A percentile compares a stretch with the other conserved stretches of the same genome.
Conservation (phyloP, 495 filamentous ascomycete genomes). For the Aspergillus nanangensis region DNA sequence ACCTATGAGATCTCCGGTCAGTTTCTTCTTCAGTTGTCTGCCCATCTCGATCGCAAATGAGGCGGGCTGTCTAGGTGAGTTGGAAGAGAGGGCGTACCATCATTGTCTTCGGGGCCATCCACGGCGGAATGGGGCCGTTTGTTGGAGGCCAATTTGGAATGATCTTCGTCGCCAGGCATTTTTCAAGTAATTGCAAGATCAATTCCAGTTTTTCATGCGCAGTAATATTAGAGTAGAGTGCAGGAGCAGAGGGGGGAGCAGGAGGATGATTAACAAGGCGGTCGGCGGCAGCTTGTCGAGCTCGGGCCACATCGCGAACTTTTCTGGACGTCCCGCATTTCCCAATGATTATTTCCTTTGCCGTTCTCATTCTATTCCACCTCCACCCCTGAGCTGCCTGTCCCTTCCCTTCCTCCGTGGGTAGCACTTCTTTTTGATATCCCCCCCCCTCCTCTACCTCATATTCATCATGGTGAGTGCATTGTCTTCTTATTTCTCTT, state of each 20-base stretch:
- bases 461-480: conserved; percentile 32
- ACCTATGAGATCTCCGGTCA: no score
- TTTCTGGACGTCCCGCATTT: conserved; percentile 27
- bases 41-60: no score
- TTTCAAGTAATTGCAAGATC: no score
- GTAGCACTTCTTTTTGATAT: conserved; percentile 5
- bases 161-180: conserved; percentile 32
- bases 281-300: conserved; percentile 27
- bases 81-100: conserved; percentile 15
- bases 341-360: conserved; percentile 17
- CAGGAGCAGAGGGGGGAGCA: neutral
- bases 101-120: conserved; percentile 28
- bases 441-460: conserved; percentile 4
- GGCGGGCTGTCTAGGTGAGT: neutral
- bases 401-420: neutral
- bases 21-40: neutral
- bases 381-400: conserved; percentile 21
- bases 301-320: conserved; percentile 40
- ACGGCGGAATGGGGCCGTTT: conserved; percentile 39
- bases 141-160: conserved; percentile 12
- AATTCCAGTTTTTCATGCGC: no score
- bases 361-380: conserved; percentile 15
- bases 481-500: neutral
- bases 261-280: conserved; percentile 19
- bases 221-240: neutral